These are phyloP conservation scores for Corymbia calophylla DNA, from an alignment of 441 rosid genomes.

Conservation along the genomic window DNA sequence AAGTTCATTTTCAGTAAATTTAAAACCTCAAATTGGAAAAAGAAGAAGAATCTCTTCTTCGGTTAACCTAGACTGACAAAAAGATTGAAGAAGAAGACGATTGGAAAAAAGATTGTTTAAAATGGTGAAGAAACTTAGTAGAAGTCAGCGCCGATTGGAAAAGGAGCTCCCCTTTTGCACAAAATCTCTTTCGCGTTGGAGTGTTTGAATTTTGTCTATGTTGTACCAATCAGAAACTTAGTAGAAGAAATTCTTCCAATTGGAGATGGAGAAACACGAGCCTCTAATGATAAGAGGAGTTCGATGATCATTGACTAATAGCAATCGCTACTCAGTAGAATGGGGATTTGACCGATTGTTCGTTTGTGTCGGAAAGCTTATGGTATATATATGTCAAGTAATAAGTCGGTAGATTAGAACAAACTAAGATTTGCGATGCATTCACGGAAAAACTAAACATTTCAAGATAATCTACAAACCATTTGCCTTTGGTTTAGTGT, in stretches of 20 bases:
- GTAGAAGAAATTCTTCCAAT: neutral
- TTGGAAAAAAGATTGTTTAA: no score
- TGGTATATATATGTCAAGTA: neutral
- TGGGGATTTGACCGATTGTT: neutral
- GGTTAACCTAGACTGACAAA: neutral
- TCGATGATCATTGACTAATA: neutral
- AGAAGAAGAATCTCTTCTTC: neutral
- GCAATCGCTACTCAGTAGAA: neutral
- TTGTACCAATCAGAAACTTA: neutral
- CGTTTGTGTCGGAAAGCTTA: neutral
- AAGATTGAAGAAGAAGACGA: neutral
- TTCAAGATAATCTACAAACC: neutral
- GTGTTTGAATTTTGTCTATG: neutral
- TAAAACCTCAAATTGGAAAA: neutral
- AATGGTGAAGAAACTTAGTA: no score
- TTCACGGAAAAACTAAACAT: neutral
- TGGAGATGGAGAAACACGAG: neutral
- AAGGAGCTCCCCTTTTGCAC: neutral
- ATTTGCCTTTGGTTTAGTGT: fast-evolving
- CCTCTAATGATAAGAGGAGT: neutral
- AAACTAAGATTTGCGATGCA: neutral
- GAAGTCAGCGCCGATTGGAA: neutral
- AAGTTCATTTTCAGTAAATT: neutral
- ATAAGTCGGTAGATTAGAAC: neutral
- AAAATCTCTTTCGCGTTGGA: neutral